phyloP scores from a whole-genome alignment of 2,329 filamentous ascomycete genomes.

The Ramichloridium luteum region DNA sequence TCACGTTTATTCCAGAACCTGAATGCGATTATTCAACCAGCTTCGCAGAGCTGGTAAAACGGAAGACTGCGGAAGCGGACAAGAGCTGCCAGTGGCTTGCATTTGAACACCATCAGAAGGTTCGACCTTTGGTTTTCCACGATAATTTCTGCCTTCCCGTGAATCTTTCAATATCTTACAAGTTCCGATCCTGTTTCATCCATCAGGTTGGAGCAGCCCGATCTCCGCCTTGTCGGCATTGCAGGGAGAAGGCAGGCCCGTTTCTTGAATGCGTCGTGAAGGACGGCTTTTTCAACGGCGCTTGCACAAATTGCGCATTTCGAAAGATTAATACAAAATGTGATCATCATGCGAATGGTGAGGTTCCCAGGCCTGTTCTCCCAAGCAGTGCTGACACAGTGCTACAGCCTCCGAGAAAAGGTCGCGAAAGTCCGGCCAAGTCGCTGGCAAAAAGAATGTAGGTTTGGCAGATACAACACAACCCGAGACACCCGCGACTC shows the following conservation, averaged over 20 bases:
- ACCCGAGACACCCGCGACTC: neutral
- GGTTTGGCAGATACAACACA: neutral
- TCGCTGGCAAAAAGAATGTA: neutral
- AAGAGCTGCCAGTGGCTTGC: neutral
- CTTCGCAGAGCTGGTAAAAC: neutral
- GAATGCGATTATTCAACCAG: neutral
- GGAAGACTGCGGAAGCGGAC: neutral
- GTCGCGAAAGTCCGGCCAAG: no score
- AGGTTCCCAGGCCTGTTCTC: no score
- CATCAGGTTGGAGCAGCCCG: conserved; percentile 1
- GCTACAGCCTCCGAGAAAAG: no score
- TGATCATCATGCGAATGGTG: neutral
- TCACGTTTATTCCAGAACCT: conserved; percentile 1
- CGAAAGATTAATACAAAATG: neutral
- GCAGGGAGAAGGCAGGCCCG: neutral
- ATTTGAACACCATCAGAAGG: neutral
- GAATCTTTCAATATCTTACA: neutral
- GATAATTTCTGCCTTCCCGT: neutral
- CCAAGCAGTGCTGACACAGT: no score
- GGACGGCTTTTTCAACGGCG: neutral
- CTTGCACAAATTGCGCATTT: conserved; percentile 2
- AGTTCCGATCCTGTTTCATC: neutral
- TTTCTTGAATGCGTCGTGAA: conserved; percentile 1
- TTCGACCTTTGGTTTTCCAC: conserved; percentile 1
- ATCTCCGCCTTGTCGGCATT: neutral